Evolutionary conservation across 768 basidiomycete genomes (phyloP).

Genomic region (Pleurotus pulmonarius): DNA sequence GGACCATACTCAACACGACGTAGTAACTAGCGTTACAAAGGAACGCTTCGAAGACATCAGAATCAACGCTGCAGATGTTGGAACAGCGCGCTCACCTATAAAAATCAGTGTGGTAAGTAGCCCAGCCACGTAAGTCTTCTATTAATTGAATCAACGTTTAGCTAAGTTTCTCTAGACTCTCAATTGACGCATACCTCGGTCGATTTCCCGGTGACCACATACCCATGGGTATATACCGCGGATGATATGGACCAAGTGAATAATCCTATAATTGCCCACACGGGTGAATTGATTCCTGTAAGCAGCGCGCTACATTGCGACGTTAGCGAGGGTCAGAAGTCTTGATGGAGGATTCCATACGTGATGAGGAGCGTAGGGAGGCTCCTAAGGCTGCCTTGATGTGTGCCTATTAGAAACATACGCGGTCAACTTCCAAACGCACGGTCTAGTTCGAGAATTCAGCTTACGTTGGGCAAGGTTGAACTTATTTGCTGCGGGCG

Average conservation of each 20-base stretch:
- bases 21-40: too few species aligned
- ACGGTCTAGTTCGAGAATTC: too few species aligned
- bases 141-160: too few species aligned
- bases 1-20: too few species aligned
- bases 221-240: conserved; percentile 42
- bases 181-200: conserved; percentile 25
- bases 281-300: conserved; percentile 35
- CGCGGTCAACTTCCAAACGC: neutral
- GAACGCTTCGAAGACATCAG: too few species aligned
- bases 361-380: conserved; percentile 39
- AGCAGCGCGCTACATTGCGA: conserved; percentile 31
- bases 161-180: too few species aligned
- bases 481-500: conserved; percentile 50
- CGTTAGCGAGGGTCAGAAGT: too few species aligned
- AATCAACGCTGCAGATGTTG: too few species aligned
- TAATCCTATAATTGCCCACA: conserved; percentile 31
- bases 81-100: too few species aligned
- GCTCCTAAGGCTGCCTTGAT: conserved; percentile 61
- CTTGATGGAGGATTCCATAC: conserved; percentile 24
- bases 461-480: conserved; percentile 69
- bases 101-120: too few species aligned
- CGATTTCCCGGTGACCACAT: conserved; percentile 37
- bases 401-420: conserved; percentile 44
- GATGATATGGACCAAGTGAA: conserved; percentile 38
- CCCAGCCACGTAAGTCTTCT: too few species aligned